Conservation (phyloP, 176 grass and related monocot species). For the Paspalum notatum region DNA sequence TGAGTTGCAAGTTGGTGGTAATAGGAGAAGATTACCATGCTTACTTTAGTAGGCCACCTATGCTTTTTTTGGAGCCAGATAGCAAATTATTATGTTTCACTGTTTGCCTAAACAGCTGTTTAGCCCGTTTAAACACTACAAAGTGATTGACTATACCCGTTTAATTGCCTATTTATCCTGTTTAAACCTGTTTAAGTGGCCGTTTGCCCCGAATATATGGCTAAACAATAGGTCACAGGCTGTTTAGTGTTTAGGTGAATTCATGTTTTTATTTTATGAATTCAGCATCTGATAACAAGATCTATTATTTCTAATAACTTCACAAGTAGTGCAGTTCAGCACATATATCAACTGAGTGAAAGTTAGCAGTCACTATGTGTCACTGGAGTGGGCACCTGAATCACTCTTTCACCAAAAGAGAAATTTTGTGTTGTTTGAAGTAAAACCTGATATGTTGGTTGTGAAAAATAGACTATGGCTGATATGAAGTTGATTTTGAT, state of each 20-base stretch:
- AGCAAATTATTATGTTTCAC: neutral
- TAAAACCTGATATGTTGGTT: constrained; percentile 8
- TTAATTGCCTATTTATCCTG: no score
- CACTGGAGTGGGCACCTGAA: neutral
- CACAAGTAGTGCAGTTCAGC: neutral
- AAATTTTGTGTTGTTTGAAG: neutral
- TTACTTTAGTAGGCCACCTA: neutral
- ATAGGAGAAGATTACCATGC: neutral
- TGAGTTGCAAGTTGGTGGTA: neutral
- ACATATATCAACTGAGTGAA: neutral
- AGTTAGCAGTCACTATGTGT: neutral
- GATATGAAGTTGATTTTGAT: neutral
- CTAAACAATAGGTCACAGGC: no score
- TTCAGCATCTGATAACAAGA: neutral
- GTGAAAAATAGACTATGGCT: neutral
- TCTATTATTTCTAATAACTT: neutral
- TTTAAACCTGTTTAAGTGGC: no score
- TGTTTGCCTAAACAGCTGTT: no score
- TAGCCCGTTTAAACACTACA: no score
- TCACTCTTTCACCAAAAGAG: neutral
- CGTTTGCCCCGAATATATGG: no score
- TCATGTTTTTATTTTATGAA: neutral
- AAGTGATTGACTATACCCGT: no score
- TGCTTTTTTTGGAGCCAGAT: neutral
- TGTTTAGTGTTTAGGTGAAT: neutral